Base-by-base conservation (phyloP, 345 rosid species). In the Limnanthes douglasii region DNA sequence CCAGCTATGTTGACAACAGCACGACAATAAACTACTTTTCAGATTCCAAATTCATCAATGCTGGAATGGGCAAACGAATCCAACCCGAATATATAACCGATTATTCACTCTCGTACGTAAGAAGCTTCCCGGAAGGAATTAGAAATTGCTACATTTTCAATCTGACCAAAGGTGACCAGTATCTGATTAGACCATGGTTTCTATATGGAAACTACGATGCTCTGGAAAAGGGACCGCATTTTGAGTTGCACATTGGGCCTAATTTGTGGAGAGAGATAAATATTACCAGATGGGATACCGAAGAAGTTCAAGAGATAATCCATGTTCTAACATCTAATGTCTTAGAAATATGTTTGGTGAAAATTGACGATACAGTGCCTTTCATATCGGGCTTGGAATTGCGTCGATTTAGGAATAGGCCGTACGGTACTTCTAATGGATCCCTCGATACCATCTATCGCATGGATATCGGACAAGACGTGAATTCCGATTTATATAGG, bases 81-180 rank as follows among this genome's bases (percentile, higher is more conserved):
- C 7, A 11, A 5, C 17, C 24, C 1, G 43, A 11, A 12, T 34
- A n/a, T 9, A 22, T 2, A 28, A 18, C 12, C 8, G 27, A 3
- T 39, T 40, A 10, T 28, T 31, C 3, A n/a, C n/a, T n/a, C n/a
- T n/a, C n/a, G n/a, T n/a, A 31, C 8, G 31, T 67, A 0, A 30
- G 59, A 29, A 51, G 43, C 47, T 62, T 62, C 48, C 69, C 66
- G 23, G 61, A 67, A 1, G 69, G 66, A 13, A 11, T 10, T 8
- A 51, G 53, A 52, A 59, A 45, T 30, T 62, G 69, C 32, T 67
- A 58, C 57, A 48, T 10, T 18, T 21, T 67, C 9, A 37, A 44
- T 27, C 60, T 56, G 9, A 12, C 32, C 2, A 27, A 23, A 0
- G 68, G 44, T 15, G 46, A 25, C 2, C 45, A 12, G 1, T 66